phyloP scores from a whole-genome alignment of 805 yeast genomes.

The Lipomyces yamadae region DNA sequence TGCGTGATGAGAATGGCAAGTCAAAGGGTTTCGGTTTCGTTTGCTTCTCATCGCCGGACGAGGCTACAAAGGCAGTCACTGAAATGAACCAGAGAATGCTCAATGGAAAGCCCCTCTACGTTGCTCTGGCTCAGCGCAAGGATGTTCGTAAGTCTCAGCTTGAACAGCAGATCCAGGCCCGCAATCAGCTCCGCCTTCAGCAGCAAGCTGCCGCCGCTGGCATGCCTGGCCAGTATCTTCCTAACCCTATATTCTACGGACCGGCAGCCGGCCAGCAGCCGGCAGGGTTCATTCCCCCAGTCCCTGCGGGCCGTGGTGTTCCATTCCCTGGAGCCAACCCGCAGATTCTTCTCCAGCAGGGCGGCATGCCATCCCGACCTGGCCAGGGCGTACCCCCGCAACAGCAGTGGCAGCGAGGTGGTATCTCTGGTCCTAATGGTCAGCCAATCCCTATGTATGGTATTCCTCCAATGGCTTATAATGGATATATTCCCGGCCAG shows the following conservation, averaged over 20 bases:
- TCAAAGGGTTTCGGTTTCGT: conserved; percentile 99
- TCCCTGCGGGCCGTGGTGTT: conserved; percentile 67
- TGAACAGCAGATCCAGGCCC: conserved; percentile 96
- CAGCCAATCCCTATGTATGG: conserved; percentile 84
- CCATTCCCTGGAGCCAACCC: conserved; percentile 49
- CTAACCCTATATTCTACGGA: conserved; percentile 77
- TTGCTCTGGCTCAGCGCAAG: conserved; percentile 98
- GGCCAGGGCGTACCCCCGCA: conserved; percentile 45
- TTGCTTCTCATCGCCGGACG: conserved; percentile 96
- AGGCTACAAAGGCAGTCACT: conserved; percentile 96
- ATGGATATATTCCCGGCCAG: conserved; percentile 52
- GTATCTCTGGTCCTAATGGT: conserved; percentile 76
- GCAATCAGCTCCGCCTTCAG: conserved; percentile 98
- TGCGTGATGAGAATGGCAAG: conserved; percentile 92
- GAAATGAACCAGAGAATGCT: conserved; percentile 98
- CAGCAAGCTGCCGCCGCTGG: conserved; percentile 84
- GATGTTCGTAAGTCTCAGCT: conserved; percentile 96
- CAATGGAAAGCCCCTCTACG: conserved; percentile 94
- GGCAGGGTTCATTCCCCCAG: conserved; percentile 81
- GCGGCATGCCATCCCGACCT: conserved; percentile 44
- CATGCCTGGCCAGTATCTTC: conserved; percentile 82
- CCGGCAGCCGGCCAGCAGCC: conserved; percentile 56
- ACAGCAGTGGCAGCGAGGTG: conserved; percentile 59
- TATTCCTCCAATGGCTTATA: conserved; percentile 74
- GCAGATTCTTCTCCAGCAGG: conserved; percentile 47